Percentiles rank a stretch among this genome's conserved stretches.
phyloP scores from a whole-genome alignment of 495 filamentous ascomycete species.

The Pyrenula massariospora region DNA sequence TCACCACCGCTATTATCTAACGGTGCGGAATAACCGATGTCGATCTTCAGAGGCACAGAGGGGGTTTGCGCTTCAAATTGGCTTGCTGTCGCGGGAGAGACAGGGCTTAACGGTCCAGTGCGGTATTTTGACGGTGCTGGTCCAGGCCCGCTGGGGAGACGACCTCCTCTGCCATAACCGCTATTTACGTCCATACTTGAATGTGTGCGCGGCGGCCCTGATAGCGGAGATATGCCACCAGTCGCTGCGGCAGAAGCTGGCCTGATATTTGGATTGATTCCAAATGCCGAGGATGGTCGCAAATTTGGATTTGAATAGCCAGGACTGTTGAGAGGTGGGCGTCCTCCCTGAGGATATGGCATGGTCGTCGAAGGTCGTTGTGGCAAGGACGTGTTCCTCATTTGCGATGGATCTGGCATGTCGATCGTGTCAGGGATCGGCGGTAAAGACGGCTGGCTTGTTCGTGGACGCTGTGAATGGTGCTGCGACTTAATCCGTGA shows the following conservation, averaged over 20 bases:
- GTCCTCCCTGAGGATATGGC: slow-evolving; percentile 51
- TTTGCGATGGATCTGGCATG: slow-evolving; percentile 58
- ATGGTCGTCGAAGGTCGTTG: slow-evolving; percentile 34
- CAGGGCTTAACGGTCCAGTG: not conserved
- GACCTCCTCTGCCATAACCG: not conserved
- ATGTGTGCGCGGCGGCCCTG: slow-evolving; percentile 4
- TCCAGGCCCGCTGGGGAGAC: slow-evolving; percentile 6
- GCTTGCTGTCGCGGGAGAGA: slow-evolving; percentile 18
- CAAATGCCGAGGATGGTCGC: slow-evolving; percentile 56
- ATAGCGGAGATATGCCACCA: slow-evolving; percentile 9
- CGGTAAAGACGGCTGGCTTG: slow-evolving; percentile 29
- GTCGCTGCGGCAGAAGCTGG: slow-evolving; percentile 26
- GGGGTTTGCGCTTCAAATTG: slow-evolving; percentile 15
- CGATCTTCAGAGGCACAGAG: slow-evolving; percentile 27
- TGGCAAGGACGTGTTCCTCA: slow-evolving; percentile 26
- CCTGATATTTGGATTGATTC: slow-evolving; percentile 44
- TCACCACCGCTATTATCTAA: slow-evolving; percentile 26
- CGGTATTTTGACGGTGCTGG: slow-evolving; percentile 9
- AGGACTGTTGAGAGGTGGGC: slow-evolving; percentile 3
- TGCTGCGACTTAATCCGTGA: slow-evolving; percentile 83
- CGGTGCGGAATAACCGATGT: slow-evolving; percentile 44
- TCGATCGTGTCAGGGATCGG: slow-evolving; percentile 48
- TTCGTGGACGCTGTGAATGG: slow-evolving; percentile 50
- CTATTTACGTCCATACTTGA: slow-evolving; percentile 2
- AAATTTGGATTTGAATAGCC: slow-evolving; percentile 24